These are phyloP conservation scores for Hyaloscypha variabilis DNA, from an alignment of 495 filamentous ascomycete species.

Conservation along the genomic window DNA sequence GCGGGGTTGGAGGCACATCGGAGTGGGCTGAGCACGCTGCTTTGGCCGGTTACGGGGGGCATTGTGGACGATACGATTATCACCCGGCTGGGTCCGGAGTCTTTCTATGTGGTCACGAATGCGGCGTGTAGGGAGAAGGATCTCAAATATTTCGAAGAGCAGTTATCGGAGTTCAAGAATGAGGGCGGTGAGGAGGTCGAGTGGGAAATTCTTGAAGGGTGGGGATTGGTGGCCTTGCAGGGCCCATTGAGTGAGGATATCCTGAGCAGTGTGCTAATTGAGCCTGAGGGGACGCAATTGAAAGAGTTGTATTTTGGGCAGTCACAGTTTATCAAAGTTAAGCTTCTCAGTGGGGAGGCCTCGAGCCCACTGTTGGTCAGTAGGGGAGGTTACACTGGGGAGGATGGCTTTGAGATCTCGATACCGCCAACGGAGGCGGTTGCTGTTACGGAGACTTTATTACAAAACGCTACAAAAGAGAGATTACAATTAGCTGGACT, in stretches of 20 bases:
- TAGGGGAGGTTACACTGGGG: constrained; percentile 92
- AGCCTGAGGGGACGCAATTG: constrained; percentile 58
- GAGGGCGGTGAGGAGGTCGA: constrained; percentile 52
- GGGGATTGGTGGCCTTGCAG: constrained; percentile 82
- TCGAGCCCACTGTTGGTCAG: constrained; percentile 71
- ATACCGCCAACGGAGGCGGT: constrained; percentile 64
- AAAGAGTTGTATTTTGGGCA: constrained; percentile 79
- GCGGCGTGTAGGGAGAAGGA: constrained; percentile 92
- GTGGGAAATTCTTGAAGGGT: constrained; percentile 70
- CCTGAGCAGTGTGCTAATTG: constrained; percentile 55
- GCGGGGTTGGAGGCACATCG: constrained; percentile 56
- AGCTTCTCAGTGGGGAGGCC: constrained; percentile 34
- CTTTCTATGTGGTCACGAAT: constrained; percentile 94
- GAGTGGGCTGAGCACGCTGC: constrained; percentile 79
- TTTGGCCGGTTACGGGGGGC: constrained; percentile 79
- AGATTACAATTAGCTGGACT: constrained; percentile 80
- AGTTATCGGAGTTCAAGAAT: constrained; percentile 56
- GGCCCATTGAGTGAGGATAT: constrained; percentile 74
- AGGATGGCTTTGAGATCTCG: constrained; percentile 97
- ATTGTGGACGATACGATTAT: constrained; percentile 95
- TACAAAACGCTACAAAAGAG: constrained; percentile 61
- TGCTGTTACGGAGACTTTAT: constrained; percentile 60
- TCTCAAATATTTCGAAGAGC: constrained; percentile 65
- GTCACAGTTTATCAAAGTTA: constrained; percentile 57
- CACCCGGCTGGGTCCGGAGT: constrained; percentile 66